Evolutionary conservation across 176 grass and related monocot species (phyloP).

Genomic region (Panicum miliaceum): DNA sequence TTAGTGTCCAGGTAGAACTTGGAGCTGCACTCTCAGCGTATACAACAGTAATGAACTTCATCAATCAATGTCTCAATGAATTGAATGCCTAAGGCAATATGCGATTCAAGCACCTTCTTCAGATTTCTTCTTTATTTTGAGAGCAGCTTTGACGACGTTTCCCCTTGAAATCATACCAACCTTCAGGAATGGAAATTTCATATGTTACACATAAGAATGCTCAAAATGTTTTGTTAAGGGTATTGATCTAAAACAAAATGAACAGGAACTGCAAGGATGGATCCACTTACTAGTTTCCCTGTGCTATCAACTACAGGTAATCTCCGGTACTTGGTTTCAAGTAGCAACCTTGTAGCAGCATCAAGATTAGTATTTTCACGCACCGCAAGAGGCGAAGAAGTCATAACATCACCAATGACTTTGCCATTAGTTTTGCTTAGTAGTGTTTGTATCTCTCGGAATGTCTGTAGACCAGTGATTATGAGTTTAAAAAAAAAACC

Average conservation of each 20-base stretch:
- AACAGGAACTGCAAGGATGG: background rate
- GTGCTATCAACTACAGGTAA: constrained; percentile 32
- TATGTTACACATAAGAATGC: background rate
- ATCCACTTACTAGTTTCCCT: constrained; percentile 39
- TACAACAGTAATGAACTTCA: background rate
- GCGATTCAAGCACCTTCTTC: constrained; percentile 33
- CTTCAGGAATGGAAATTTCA: constrained; percentile 32
- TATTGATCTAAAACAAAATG: background rate
- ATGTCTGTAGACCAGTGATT: constrained; percentile 52
- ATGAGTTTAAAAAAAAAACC: background rate
- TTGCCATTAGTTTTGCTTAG: constrained; percentile 88
- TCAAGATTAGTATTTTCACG: constrained; percentile 93
- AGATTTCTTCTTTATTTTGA: constrained; percentile 47
- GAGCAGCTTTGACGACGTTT: constrained; percentile 51
- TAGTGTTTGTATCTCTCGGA: constrained; percentile 85
- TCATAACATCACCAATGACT: constrained; percentile 89
- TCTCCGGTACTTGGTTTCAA: constrained; percentile 58
- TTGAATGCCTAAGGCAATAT: background rate
- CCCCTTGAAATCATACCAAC: constrained; percentile 61
- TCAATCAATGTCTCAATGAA: constrained; percentile 22
- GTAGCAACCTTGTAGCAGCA: constrained; percentile 82
- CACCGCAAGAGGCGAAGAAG: constrained; percentile 72
- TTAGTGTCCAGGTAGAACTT: background rate
- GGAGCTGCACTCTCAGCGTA: background rate
- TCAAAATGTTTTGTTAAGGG: background rate